These are phyloP conservation scores for Phaffomyces thermotolerans DNA, from an alignment of 805 yeast species.

Conservation along the genomic window DNA sequence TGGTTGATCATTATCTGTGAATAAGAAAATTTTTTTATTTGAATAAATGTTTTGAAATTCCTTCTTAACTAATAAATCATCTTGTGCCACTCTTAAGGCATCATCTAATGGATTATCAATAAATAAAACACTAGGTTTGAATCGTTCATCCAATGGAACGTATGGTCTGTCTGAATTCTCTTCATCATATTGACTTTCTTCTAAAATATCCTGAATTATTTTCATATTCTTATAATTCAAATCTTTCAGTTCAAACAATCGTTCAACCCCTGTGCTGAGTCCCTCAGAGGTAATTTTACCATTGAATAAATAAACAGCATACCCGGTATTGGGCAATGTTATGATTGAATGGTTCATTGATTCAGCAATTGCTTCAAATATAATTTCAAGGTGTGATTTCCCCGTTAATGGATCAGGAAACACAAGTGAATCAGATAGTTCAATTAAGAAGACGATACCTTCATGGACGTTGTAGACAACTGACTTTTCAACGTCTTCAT, in stretches of 20 bases:
- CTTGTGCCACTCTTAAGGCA: constrained; percentile 45
- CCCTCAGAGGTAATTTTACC: constrained; percentile 31
- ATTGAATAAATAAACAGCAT: constrained; percentile 65
- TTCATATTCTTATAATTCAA: constrained; percentile 55
- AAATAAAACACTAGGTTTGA: constrained; percentile 23
- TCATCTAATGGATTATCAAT: constrained; percentile 28
- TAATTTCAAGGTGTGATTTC: constrained; percentile 40
- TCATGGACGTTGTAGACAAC: constrained; percentile 43
- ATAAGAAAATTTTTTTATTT: constrained; percentile 54
- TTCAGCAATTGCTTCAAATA: constrained; percentile 51
- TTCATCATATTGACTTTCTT: constrained; percentile 29
- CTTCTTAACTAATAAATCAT: constrained; percentile 41
- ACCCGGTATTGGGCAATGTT: constrained; percentile 58
- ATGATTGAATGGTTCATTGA: constrained; percentile 61
- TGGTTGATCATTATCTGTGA: constrained; percentile 75
- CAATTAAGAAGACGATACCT: constrained; percentile 58
- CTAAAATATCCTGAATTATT: constrained; percentile 40
- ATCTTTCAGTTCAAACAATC: constrained; percentile 45
- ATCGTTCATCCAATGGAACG: constrained; percentile 23
- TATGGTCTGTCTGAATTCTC: constrained; percentile 10
- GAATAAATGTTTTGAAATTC: constrained; percentile 39
- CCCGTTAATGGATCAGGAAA: constrained; percentile 28
- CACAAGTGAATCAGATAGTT: constrained; percentile 43
- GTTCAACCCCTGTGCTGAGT: constrained; percentile 37
- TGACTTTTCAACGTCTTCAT: background rate